These are phyloP conservation scores for Fonsecaea pedrosoi DNA, from an alignment of 2,329 filamentous ascomycete genomes.

Conservation along the genomic window DNA sequence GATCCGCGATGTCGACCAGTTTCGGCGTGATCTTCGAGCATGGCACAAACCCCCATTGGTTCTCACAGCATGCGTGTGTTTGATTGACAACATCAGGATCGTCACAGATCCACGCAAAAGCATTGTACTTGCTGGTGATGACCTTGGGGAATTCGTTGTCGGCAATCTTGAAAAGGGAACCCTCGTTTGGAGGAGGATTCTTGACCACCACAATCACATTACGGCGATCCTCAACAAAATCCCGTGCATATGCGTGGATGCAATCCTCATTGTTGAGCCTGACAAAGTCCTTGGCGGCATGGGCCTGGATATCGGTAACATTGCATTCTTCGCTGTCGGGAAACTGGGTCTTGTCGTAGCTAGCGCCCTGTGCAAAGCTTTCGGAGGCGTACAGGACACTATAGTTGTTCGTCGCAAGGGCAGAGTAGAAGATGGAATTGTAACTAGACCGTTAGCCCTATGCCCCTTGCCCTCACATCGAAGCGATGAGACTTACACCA, in stretches of 20 bases:
- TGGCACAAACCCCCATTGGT: constrained; percentile 30
- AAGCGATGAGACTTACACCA: constrained; percentile 34
- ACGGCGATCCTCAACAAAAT: constrained; percentile 36
- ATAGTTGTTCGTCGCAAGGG: constrained; percentile 40
- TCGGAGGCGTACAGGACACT: constrained; percentile 34
- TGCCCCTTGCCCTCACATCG: constrained; percentile 32
- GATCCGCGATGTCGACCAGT: constrained; percentile 26
- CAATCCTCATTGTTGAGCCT: constrained; percentile 33
- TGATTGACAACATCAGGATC: constrained; percentile 31
- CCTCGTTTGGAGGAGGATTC: constrained; percentile 28
- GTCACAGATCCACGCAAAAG: constrained; percentile 39
- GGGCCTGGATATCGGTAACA: constrained; percentile 31
- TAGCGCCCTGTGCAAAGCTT: constrained; percentile 31
- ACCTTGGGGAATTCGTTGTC: constrained; percentile 34
- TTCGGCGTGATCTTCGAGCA: constrained; percentile 35
- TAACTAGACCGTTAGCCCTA: constrained; percentile 37
- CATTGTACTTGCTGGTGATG: constrained; percentile 32
- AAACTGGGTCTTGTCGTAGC: constrained; percentile 33
- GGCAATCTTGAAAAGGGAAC: constrained; percentile 30
- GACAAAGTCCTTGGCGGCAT: constrained; percentile 22
- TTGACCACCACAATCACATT: constrained; percentile 38
- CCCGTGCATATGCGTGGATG: constrained; percentile 35
- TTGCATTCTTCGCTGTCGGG: constrained; percentile 32
- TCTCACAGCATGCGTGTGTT: constrained; percentile 31
- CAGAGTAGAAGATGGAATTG: constrained; percentile 43